Evolutionary conservation across 805 yeast species (phyloP), one percentile per base, ranked within the genome.

Genomic region (Ogataea minuta): DNA sequence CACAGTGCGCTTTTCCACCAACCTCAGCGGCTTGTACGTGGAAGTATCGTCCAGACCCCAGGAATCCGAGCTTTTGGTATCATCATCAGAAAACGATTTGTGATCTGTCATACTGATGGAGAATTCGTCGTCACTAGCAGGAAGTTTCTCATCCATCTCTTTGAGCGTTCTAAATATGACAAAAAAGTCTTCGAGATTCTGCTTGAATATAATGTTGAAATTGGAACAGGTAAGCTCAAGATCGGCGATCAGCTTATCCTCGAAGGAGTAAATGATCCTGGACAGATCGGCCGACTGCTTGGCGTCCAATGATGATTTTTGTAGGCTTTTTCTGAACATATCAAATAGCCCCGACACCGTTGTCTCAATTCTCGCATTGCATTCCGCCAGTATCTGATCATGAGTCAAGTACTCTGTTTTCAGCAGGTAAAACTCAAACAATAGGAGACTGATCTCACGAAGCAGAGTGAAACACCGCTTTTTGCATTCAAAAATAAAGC

Each of bases 101-200:
- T 47, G 39, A 13, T 19, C 30, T 31, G 41, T 44, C 2, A 24
- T 31, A 13, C 38, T 37, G 3, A 33, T 34, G 15, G 42, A 33
- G 9, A 28, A 31, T 4, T 28, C 39, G 9, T 31, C 39, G 15
- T 33, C 42, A 28, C 32, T 31, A 36, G 35, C 27, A 7, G 41
- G 41, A 2, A 37, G 23, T 9, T 28, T 24, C 5, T 39, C 41
- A 20, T 49, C 46, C 32, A 57, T 32, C 9, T 56, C 45, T 16
- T 54, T 53, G 38, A 56, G 40, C 2, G 60, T 44, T 23, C 53
- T 52, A 36, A 54, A 55, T 10, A 59, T 53, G 11, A 53, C 31
- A 16, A 50, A 43, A 33, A 60, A 60, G 23, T 59, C 61, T 11
- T 56, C 49, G n/a, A 60, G 27, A 31, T 58, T 59, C 21, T 58